A percentile compares a stretch with the other conserved stretches of the same genome.
Conservation (phyloP, 495 filamentous ascomycete species). For the Hypoxylon rickii region DNA sequence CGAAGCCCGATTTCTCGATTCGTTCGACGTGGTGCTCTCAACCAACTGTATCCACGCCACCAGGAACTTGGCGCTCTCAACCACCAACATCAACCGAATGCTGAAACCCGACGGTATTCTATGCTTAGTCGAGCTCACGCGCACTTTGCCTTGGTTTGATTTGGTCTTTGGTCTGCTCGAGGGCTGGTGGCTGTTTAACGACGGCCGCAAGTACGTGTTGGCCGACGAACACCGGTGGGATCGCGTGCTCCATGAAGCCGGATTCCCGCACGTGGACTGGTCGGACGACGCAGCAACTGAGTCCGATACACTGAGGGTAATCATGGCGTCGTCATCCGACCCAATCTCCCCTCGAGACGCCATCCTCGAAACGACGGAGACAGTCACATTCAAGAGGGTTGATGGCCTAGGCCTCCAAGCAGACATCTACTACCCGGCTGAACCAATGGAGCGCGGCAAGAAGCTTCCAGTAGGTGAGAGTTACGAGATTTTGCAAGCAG, state of each 20-base stretch:
- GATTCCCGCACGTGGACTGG: conserved; percentile 10
- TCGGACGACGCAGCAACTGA: background rate
- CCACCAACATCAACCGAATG: conserved; percentile 39
- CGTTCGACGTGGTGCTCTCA: conserved; percentile 44
- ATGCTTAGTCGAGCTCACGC: conserved; percentile 51
- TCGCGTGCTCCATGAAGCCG: conserved; percentile 1
- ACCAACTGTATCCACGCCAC: conserved; percentile 55
- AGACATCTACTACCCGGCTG: conserved; percentile 50
- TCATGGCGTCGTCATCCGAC: background rate
- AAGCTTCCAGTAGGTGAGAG: too few relatives aligned
- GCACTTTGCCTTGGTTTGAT: conserved; percentile 48
- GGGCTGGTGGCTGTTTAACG: conserved; percentile 59
- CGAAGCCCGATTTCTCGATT: conserved; percentile 8
- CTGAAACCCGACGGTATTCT: conserved; percentile 50
- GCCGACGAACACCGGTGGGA: background rate
- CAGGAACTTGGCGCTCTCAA: conserved; percentile 34
- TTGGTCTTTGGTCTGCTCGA: conserved; percentile 56
- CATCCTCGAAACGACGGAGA: conserved; percentile 26
- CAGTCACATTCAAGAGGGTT: conserved; percentile 34
- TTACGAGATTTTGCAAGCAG: too few relatives aligned
- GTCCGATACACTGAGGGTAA: background rate
- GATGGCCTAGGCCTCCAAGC: conserved; percentile 39
- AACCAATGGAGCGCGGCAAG: background rate
- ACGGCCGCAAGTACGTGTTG: conserved; percentile 40
- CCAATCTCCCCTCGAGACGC: conserved; percentile 1